Percentiles rank a stretch among this genome's conserved stretches.
These are phyloP conservation scores for Pinus tabuliformis DNA, from an alignment of 75 land plant species.

Conservation along the genomic window DNA sequence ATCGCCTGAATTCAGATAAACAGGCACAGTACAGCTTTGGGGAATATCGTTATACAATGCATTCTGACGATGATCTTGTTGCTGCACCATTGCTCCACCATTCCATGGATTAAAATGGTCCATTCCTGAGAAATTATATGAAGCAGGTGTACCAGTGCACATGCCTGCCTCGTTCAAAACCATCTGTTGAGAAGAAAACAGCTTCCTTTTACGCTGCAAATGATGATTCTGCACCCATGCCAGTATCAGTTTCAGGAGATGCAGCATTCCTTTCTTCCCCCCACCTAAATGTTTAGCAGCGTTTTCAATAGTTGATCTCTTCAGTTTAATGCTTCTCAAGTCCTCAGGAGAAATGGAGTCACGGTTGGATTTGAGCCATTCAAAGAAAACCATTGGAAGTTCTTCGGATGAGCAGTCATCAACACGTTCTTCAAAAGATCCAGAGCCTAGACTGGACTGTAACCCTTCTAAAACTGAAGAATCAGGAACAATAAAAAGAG, in stretches of 20 bases:
- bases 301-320: slow-evolving; percentile 60
- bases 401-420: slow-evolving; percentile 30
- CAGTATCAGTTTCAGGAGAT: slow-evolving; percentile 65
- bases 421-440: not conserved
- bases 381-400: slow-evolving; percentile 52
- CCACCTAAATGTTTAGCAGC: no score
- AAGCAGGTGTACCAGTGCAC: not conserved
- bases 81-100: not conserved
- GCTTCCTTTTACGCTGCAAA: slow-evolving; percentile 35
- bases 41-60: not conserved
- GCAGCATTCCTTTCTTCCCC: no score
- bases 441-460: not conserved
- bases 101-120: slow-evolving; percentile 4
- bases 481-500: not conserved
- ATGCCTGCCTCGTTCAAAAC: not conserved
- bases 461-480: not conserved
- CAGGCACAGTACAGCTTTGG: not conserved
- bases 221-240: slow-evolving; percentile 70
- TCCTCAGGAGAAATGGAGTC: slow-evolving; percentile 65
- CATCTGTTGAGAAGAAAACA: not conserved
- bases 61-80: not conserved
- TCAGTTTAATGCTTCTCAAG: slow-evolving; percentile 59
- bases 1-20: not conserved
- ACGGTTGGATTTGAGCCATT: slow-evolving; percentile 63
- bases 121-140: not conserved